Evolutionary conservation across 23 red algal genomes (phyloP).

Genomic region (Gracilaria domingensis): DNA sequence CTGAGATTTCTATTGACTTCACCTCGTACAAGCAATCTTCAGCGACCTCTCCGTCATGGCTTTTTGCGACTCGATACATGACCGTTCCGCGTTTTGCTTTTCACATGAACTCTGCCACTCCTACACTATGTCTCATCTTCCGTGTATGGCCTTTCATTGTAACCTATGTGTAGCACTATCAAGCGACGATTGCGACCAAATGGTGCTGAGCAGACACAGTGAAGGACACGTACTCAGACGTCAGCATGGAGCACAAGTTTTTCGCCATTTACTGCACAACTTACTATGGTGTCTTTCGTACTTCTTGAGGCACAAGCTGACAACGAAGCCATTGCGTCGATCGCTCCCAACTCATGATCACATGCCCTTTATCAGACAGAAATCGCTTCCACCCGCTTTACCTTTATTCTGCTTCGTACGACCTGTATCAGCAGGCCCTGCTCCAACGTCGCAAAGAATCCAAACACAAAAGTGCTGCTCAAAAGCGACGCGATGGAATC

Average conservation of each 20-base stretch:
- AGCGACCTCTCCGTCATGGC: neutral
- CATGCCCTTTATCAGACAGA: too few relatives aligned
- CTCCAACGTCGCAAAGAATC: neutral
- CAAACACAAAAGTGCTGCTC: neutral
- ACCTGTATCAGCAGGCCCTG: constrained; percentile 3
- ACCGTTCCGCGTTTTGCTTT: neutral
- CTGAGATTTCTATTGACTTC: too few relatives aligned
- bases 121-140: neutral
- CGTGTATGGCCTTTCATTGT: neutral
- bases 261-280: neutral
- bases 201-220: neutral
- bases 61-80: neutral
- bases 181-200: neutral
- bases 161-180: too few relatives aligned
- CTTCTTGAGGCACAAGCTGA: neutral
- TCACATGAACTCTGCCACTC: neutral
- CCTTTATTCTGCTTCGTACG: neutral
- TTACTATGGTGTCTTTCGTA: neutral
- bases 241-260: neutral
- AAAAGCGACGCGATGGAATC: too few relatives aligned
- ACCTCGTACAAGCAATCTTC: neutral
- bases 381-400: neutral
- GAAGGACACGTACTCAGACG: neutral
- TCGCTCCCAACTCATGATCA: too few relatives aligned
- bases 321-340: neutral